Percentiles rank a stretch among this genome's conserved stretches.
phyloP scores from a whole-genome alignment of 2,329 filamentous ascomycete species.

The Pseudofabraea citricarpa region DNA sequence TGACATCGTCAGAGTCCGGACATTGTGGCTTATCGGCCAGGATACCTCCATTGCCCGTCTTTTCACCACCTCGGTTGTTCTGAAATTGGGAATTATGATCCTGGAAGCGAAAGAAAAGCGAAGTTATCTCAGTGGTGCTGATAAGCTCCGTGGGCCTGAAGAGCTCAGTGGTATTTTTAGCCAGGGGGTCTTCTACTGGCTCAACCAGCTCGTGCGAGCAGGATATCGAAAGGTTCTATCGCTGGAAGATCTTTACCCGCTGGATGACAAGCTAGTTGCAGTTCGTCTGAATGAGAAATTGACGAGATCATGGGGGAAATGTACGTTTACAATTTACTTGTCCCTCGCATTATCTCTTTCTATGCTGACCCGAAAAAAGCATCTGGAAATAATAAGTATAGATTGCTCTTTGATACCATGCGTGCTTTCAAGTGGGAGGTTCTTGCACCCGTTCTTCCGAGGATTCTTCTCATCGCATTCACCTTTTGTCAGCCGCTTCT shows the following conservation, averaged over 20 bases:
- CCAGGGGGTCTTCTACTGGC: constrained; percentile 1
- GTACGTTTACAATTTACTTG: not conserved
- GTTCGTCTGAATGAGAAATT: not conserved
- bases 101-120: not conserved
- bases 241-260: not conserved
- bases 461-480: constrained; percentile 11
- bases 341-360: not conserved
- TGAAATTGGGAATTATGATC: not conserved
- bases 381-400: not conserved
- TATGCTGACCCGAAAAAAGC: not conserved
- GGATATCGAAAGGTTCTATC: not conserved
- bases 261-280: not conserved
- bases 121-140: not conserved
- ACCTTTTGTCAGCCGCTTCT: constrained; percentile 18
- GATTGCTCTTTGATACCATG: not conserved
- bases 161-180: not conserved
- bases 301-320: not conserved
- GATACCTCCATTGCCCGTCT: not conserved
- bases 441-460: constrained; percentile 8
- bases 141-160: not conserved
- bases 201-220: not conserved
- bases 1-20: constrained; percentile 5
- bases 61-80: not conserved
- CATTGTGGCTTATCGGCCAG: constrained; percentile 3
- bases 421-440: constrained; percentile 4